Conservation (phyloP, 83 land plant species). For the Thuja plicata region DNA sequence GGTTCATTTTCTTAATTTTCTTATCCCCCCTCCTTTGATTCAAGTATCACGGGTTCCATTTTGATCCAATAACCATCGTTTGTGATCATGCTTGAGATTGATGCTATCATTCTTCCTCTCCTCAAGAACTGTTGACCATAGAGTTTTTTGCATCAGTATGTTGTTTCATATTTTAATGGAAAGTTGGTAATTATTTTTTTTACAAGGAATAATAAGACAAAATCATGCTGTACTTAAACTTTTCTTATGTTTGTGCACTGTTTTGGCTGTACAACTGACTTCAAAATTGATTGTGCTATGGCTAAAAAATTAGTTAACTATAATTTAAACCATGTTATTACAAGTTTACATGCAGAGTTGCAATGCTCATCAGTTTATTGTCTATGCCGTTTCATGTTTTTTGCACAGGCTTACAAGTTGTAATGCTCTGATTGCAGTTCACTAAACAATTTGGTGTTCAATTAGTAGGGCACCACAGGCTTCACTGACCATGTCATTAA, state of each 20-base stretch:
- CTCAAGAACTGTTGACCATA: not conserved
- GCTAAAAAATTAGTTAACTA: not conserved
- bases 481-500: not conserved
- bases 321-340: not conserved
- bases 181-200: not conserved
- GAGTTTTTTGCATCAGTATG: not conserved
- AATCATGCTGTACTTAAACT: not conserved
- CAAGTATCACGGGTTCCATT: not conserved
- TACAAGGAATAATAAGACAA: not conserved
- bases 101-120: not conserved
- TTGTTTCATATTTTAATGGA: not conserved
- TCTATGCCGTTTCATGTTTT: not conserved
- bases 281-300: not conserved
- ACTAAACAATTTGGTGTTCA: not conserved
- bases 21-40: not conserved
- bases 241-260: not conserved
- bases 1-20: not conserved
- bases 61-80: not conserved
- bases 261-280: not conserved
- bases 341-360: not conserved
- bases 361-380: not conserved
- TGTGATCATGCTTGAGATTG: not conserved
- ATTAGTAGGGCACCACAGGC: not conserved
- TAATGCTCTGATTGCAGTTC: not conserved
- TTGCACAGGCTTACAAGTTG: not conserved